Percentiles rank a stretch among this genome's conserved stretches.
phyloP scores from a whole-genome alignment of 1,284 basidiomycete species.

The Ganoderma meredithae region DNA sequence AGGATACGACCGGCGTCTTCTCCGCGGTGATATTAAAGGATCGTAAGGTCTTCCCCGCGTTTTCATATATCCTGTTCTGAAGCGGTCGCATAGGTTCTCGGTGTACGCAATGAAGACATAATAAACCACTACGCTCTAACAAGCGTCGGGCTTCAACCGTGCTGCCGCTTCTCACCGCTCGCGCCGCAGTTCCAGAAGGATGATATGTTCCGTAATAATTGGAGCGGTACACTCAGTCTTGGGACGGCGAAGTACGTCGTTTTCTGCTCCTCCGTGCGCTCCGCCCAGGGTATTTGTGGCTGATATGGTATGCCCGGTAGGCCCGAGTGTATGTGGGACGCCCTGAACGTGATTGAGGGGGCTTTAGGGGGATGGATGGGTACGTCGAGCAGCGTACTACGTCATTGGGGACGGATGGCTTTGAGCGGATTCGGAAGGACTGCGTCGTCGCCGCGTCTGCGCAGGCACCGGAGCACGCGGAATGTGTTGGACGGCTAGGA shows the following conservation, averaged over 20 bases:
- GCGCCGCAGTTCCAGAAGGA: conserved; percentile 44
- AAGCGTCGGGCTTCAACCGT: conserved; percentile 47
- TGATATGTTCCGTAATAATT: conserved; percentile 46
- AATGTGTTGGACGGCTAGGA: background rate
- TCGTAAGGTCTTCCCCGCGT: background rate
- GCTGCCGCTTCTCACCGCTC: conserved; percentile 39
- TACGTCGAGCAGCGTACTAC: conserved; percentile 44
- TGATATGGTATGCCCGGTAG: conserved; percentile 33
- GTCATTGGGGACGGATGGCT: conserved; percentile 44
- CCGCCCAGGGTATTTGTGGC: background rate
- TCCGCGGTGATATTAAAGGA: conserved; percentile 47
- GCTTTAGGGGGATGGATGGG: conserved; percentile 46
- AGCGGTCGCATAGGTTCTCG: conserved; percentile 45
- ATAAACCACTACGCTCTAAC: conserved; percentile 50
- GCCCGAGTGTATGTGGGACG: conserved; percentile 47
- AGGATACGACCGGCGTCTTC: conserved; percentile 53
- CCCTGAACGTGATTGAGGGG: conserved; percentile 44
- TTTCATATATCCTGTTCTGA: background rate
- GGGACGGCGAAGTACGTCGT: conserved; percentile 45
- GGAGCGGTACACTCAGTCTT: conserved; percentile 48
- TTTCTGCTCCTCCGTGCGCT: conserved; percentile 1
- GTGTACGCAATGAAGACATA: conserved; percentile 50
- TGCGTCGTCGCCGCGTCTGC: conserved; percentile 3
- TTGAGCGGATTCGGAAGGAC: conserved; percentile 41
- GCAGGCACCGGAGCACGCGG: background rate